These are phyloP conservation scores for Sequoia sempervirens DNA, from an alignment of 75 land plant genomes.

Conservation along the genomic window DNA sequence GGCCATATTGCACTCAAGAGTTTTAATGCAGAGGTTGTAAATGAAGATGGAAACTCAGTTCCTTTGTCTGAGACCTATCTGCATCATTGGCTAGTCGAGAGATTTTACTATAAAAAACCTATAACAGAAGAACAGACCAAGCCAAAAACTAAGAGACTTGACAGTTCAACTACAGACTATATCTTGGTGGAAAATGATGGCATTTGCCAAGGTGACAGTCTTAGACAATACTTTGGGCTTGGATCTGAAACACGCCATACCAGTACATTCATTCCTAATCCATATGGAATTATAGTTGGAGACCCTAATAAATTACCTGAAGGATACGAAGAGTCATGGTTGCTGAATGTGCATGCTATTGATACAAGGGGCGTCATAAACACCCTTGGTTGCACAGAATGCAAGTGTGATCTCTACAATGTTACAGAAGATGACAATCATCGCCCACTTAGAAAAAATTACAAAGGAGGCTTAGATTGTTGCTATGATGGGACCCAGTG, in stretches of 20 bases:
- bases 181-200: slow-evolving; percentile 43
- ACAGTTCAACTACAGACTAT: background rate
- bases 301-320: slow-evolving; percentile 49
- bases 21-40: slow-evolving; percentile 84
- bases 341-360: slow-evolving; percentile 90
- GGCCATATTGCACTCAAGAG: slow-evolving; percentile 72
- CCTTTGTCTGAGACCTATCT: slow-evolving; percentile 86
- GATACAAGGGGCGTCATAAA: slow-evolving; percentile 77
- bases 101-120: slow-evolving; percentile 26
- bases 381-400: slow-evolving; percentile 76
- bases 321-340: slow-evolving; percentile 69
- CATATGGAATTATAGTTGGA: slow-evolving; percentile 81
- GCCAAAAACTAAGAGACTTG: background rate
- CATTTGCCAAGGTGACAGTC: slow-evolving; percentile 32
- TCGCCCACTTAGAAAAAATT: slow-evolving; percentile 32
- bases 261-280: slow-evolving; percentile 61
- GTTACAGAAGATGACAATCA: slow-evolving; percentile 55
- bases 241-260: slow-evolving; percentile 90
- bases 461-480: slow-evolving; percentile 71
- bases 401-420: slow-evolving; percentile 76
- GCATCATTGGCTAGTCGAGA: slow-evolving; percentile 77
- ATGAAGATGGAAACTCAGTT: slow-evolving; percentile 63
- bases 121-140: background rate
- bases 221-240: slow-evolving; percentile 64
- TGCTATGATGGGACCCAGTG: slow-evolving; percentile 77